These are phyloP conservation scores for Talaromyces liani DNA, from an alignment of 495 filamentous ascomycete species.

Conservation along the genomic window DNA sequence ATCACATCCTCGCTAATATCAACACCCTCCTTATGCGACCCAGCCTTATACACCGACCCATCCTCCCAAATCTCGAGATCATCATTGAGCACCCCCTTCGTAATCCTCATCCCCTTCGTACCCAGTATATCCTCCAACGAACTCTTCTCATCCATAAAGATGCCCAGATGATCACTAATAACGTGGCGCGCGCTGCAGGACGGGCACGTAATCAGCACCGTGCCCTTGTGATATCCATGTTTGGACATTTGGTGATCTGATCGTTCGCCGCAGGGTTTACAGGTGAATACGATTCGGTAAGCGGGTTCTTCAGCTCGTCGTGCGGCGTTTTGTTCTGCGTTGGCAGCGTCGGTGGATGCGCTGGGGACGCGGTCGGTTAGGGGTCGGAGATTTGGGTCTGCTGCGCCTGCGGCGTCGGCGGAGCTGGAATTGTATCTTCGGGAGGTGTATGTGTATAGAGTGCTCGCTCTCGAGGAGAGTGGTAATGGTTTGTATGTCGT, in stretches of 20 bases:
- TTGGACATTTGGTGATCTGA: slow-evolving; percentile 76
- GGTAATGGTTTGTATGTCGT: slow-evolving; percentile 2
- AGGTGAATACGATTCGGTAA: slow-evolving; percentile 87
- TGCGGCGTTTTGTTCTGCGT: slow-evolving; percentile 21
- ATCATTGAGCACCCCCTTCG: slow-evolving; percentile 35
- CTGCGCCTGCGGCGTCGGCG: slow-evolving; percentile 9
- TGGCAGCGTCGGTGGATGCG: slow-evolving; percentile 22
- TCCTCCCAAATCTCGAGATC: slow-evolving; percentile 68
- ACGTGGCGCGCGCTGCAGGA: slow-evolving; percentile 77
- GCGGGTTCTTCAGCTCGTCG: slow-evolving; percentile 50
- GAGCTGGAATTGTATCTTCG: slow-evolving; percentile 26
- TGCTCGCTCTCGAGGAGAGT: neutral
- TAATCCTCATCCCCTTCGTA: slow-evolving; percentile 24
- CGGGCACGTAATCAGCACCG: slow-evolving; percentile 81
- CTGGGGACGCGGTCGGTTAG: slow-evolving; percentile 22
- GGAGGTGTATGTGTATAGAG: neutral
- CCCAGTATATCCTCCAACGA: slow-evolving; percentile 31
- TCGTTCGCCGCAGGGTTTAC: slow-evolving; percentile 70
- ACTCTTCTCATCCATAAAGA: slow-evolving; percentile 35
- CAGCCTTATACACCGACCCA: slow-evolving; percentile 30
- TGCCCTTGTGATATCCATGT: slow-evolving; percentile 87
- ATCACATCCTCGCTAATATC: slow-evolving; percentile 1
- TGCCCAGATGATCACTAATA: slow-evolving; percentile 77
- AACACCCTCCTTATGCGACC: slow-evolving; percentile 6
- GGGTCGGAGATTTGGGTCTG: slow-evolving; percentile 12